Percentiles rank a stretch among this genome's conserved stretches.
Conservation (phyloP, 2,329 filamentous ascomycete genomes). For the Xylaria sp. region DNA sequence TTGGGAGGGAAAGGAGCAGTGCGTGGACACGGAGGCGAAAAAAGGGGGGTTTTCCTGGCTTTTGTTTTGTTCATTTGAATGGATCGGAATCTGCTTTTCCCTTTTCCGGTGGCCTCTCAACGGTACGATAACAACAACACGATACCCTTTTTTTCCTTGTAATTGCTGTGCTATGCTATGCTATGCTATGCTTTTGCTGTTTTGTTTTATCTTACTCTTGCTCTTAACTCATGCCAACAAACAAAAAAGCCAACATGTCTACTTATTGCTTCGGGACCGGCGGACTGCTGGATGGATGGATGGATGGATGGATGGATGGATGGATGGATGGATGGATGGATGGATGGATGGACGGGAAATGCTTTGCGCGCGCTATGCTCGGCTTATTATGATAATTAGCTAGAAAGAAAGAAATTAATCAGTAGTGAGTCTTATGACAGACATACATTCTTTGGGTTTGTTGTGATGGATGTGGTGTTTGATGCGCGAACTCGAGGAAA, state of each 20-base stretch:
- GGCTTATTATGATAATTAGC: too few species aligned
- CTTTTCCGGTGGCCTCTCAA: conserved; percentile 1
- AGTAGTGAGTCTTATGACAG: too few species aligned
- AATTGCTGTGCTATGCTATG: not conserved
- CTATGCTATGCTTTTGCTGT: not conserved
- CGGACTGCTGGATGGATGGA: too few species aligned
- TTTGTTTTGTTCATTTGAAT: not conserved
- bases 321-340: too few species aligned
- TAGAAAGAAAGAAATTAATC: too few species aligned
- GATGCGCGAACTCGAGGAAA: not conserved
- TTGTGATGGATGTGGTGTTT: not conserved
- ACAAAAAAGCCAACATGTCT: not conserved
- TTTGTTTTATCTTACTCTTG: not conserved
- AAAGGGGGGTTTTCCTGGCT: not conserved
- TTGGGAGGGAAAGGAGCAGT: not conserved
- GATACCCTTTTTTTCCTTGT: conserved; percentile 11
- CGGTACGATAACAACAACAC: conserved; percentile 3
- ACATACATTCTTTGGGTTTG: too few species aligned
- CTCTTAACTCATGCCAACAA: too few species aligned
- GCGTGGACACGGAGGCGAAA: not conserved
- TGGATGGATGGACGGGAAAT: too few species aligned
- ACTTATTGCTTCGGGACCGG: not conserved
- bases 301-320: too few species aligned
- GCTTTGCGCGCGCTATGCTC: too few species aligned
- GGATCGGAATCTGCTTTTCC: not conserved